Percentiles rank a stretch among this genome's conserved stretches.
phyloP scores from a whole-genome alignment of 352 stramenopile genomes.

The Phytopythium kandeliae region DNA sequence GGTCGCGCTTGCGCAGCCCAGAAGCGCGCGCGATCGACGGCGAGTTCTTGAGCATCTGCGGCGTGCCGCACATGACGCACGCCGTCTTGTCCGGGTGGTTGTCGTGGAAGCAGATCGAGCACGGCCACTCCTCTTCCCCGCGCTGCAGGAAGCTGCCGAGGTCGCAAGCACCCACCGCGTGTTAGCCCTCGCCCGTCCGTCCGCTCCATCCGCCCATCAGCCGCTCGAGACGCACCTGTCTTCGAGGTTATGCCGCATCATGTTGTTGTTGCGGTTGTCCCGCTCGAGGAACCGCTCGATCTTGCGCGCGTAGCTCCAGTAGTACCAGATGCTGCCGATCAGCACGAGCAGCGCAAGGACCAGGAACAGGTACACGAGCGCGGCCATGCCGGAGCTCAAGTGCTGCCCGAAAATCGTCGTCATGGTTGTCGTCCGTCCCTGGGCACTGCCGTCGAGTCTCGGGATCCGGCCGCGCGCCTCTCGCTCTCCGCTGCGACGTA shows the following conservation, averaged over 20 bases:
- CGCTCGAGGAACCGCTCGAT: slow-evolving; percentile 80
- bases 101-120: slow-evolving; percentile 86
- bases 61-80: slow-evolving; percentile 83
- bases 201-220: no score
- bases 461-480: background rate
- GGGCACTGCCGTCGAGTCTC: background rate
- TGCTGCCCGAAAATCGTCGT: slow-evolving; percentile 79
- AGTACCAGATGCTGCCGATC: slow-evolving; percentile 76
- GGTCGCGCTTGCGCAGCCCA: slow-evolving; percentile 54
- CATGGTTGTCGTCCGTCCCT: slow-evolving; percentile 27
- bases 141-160: slow-evolving; percentile 67
- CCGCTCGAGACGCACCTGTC: slow-evolving; percentile 30
- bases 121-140: slow-evolving; percentile 78
- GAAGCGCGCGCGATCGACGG: slow-evolving; percentile 67
- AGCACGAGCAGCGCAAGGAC: slow-evolving; percentile 64
- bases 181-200: no score
- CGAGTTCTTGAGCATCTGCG: slow-evolving; percentile 51
- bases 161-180: no score
- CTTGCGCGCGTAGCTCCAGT: slow-evolving; percentile 85
- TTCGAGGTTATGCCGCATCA: slow-evolving; percentile 83
- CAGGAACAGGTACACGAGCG: slow-evolving; percentile 75
- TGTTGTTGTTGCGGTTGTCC: slow-evolving; percentile 87
- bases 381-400: slow-evolving; percentile 55
- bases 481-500: no score
- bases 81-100: slow-evolving; percentile 78